These are phyloP conservation scores for Metarhizium humberi DNA, from an alignment of 2,329 filamentous ascomycete genomes.

Conservation along the genomic window DNA sequence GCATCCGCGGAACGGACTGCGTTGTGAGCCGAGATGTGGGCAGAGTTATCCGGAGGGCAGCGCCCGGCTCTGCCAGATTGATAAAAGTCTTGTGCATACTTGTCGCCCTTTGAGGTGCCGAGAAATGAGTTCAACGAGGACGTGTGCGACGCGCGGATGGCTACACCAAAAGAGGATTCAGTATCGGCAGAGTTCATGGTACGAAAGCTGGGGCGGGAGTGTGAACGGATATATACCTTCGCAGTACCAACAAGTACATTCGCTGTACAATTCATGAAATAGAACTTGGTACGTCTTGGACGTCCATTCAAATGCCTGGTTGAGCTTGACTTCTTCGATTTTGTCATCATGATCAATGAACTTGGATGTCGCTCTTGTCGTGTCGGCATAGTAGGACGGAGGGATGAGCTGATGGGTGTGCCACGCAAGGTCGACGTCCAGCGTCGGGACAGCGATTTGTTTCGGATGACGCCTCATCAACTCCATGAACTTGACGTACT, in stretches of 20 bases:
- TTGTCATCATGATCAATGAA: too few relatives aligned
- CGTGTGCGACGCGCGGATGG: too few relatives aligned
- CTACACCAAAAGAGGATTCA: too few relatives aligned
- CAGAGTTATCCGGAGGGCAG: slow-evolving; percentile 46
- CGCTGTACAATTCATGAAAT: too few relatives aligned
- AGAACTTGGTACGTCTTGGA: too few relatives aligned
- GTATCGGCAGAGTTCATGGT: too few relatives aligned
- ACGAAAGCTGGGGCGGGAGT: too few relatives aligned
- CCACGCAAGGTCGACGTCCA: slow-evolving; percentile 55
- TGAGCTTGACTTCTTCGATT: too few relatives aligned
- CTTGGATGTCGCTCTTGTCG: slow-evolving; percentile 18
- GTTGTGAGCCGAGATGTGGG: slow-evolving; percentile 68
- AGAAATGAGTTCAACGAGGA: too few relatives aligned
- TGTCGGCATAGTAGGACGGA: slow-evolving; percentile 50
- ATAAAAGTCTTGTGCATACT: slow-evolving; percentile 28
- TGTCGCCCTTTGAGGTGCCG: slow-evolving; percentile 17
- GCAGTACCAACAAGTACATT: too few relatives aligned
- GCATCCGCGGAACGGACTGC: slow-evolving; percentile 34
- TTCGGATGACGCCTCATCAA: slow-evolving; percentile 43
- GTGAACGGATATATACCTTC: too few relatives aligned
- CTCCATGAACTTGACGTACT: slow-evolving; percentile 54
- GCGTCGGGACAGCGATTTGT: slow-evolving; percentile 54
- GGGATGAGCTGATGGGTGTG: slow-evolving; percentile 61
- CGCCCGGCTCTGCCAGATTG: slow-evolving; percentile 36
- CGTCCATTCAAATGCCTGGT: too few relatives aligned